Evolutionary conservation across 805 yeast species (phyloP), one percentile per base, ranked within the genome.

Genomic region (Saccharomycopsis fodiens): DNA sequence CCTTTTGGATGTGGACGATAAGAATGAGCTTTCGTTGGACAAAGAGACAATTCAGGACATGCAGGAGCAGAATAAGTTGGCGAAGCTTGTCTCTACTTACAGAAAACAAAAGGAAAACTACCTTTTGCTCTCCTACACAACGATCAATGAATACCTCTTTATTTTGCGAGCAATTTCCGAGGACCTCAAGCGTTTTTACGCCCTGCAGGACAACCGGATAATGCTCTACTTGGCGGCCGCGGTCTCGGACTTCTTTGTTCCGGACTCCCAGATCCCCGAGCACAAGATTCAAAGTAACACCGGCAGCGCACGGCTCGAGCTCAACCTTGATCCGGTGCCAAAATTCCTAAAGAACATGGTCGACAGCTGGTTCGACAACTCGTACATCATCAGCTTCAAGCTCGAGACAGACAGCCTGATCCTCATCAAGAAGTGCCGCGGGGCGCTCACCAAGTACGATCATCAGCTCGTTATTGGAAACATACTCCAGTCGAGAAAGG

Each of bases 391-490:
- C 1, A 85, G 95, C 15, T 93, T 93, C 67, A 93, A 93, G 62
- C 72, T 93, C 42, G 98, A 93, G 59, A 93, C 98, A 0, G 98
- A 93, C 61, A 60, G 65, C 46, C 54, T 67, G 6, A 76, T 93
- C 20, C 67, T 93, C 52, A 71, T 88, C 39, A 68, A 72, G 47
- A 93, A 93, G 64, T 85, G 96, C 8, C 68, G 69, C 42, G 78
- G 74, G 47, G 97, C 98, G 0, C 70, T 93, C 48, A 76, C 76
- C 22, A 72, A 96, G 48, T 93, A 93, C 62, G 83, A 79, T 51
- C 98, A 93, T 63, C 97, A 91, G 62, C 66, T 93, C 44, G 98
- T 93, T 10, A 88, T 93, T 60, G 98, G 98, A 2, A 93, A 93
- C 58, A 65, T 93, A 53, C 67, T 93, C 52, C 96, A 89, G 59